Evolutionary conservation across 2,329 filamentous ascomycete genomes (phyloP).

Genomic region (Clonostachys byssicola): DNA sequence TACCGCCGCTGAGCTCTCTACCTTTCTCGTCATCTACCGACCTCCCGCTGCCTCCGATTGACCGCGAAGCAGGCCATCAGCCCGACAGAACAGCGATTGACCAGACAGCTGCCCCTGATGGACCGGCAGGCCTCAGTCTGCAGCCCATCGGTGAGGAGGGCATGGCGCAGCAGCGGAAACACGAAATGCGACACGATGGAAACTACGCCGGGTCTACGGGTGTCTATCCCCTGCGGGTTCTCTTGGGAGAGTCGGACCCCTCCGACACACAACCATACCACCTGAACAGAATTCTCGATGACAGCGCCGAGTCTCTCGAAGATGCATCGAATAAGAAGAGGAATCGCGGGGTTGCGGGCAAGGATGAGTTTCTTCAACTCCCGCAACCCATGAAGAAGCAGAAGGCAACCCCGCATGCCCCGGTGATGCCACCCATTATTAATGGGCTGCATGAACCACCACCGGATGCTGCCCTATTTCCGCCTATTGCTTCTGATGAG

Average conservation of each 20-base stretch:
- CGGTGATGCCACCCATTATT: conserved; percentile 59
- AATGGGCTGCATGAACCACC: conserved; percentile 60
- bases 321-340: conserved; percentile 51
- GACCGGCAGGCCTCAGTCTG: background rate
- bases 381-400: conserved; percentile 63
- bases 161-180: background rate
- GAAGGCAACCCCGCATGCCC: conserved; percentile 50
- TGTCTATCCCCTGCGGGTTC: conserved; percentile 30
- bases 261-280: conserved; percentile 32
- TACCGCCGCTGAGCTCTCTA: conserved; percentile 48
- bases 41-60: conserved; percentile 46
- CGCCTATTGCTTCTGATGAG: conserved; percentile 54
- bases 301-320: conserved; percentile 34
- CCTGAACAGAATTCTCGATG: conserved; percentile 40
- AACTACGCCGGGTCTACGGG: conserved; percentile 13
- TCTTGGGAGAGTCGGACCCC: conserved; percentile 31
- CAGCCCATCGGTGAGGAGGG: background rate
- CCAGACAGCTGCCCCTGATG: background rate
- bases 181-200: conserved; percentile 2
- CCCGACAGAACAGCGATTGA: conserved; percentile 17
- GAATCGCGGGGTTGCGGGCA: conserved; percentile 35
- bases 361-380: conserved; percentile 60
- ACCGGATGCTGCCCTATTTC: conserved; percentile 56
- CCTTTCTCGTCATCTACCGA: conserved; percentile 36
- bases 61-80: conserved; percentile 39